phyloP scores from a whole-genome alignment of 805 yeast species.

The Cyberlindnera maritima region DNA sequence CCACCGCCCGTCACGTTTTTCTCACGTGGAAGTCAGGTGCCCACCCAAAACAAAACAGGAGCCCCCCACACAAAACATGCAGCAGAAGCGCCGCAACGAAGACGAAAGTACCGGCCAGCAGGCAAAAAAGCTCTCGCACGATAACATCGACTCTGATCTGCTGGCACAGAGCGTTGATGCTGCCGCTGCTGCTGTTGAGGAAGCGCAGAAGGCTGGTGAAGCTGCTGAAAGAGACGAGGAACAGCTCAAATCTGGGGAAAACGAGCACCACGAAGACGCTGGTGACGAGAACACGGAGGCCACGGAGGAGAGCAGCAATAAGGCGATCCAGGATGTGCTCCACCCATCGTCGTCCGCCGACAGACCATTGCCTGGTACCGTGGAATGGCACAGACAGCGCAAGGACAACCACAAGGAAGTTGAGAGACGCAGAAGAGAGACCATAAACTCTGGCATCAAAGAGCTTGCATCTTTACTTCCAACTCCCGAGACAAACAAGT shows the following conservation, averaged over 20 bases:
- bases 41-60: slow-evolving; percentile 3
- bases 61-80: neutral
- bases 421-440: slow-evolving; percentile 87
- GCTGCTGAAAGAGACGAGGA: neutral
- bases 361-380: slow-evolving; percentile 71
- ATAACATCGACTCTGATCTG: slow-evolving; percentile 25
- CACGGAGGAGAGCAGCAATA: too few relatives aligned
- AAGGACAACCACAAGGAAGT: slow-evolving; percentile 94
- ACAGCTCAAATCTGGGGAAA: neutral
- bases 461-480: slow-evolving; percentile 78
- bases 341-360: slow-evolving; percentile 12
- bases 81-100: slow-evolving; percentile 3
- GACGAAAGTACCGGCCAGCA: neutral
- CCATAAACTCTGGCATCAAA: slow-evolving; percentile 82
- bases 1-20: slow-evolving; percentile 6
- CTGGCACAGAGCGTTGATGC: slow-evolving; percentile 16
- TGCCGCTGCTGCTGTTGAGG: slow-evolving; percentile 11
- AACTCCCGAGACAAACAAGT: slow-evolving; percentile 81
- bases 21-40: slow-evolving; percentile 28
- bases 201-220: neutral
- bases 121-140: slow-evolving; percentile 6
- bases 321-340: slow-evolving; percentile 7
- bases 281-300: neutral
- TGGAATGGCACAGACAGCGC: slow-evolving; percentile 80
- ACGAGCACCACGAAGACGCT: neutral